Evolutionary conservation across 257 asterid genomes (phyloP).

Genomic region (Lycium barbarum): DNA sequence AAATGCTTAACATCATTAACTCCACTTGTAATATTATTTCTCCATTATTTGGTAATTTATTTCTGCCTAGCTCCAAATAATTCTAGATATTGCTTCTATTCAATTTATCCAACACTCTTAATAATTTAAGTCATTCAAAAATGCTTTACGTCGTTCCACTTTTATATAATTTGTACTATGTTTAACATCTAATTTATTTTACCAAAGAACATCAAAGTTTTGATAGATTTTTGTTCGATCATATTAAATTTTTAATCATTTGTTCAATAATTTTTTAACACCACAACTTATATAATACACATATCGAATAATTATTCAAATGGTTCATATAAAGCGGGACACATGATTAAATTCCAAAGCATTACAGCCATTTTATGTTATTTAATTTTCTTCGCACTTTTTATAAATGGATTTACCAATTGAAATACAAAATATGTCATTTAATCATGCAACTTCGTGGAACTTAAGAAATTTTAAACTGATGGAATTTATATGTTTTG

Average conservation of each 20-base stretch:
- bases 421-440: neutral
- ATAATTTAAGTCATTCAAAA: neutral
- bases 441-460: neutral
- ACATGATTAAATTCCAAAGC: neutral
- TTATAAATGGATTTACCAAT: neutral
- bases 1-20: too few species aligned
- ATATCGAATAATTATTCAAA: too few species aligned
- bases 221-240: neutral
- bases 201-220: too few species aligned
- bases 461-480: neutral
- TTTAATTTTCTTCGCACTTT: neutral
- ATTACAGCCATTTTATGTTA: neutral
- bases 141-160: neutral
- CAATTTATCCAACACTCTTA: too few species aligned
- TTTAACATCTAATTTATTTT: too few species aligned
- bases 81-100: neutral
- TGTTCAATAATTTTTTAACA: neutral
- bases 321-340: neutral
- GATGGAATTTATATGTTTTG: too few species aligned
- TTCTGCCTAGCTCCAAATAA: neutral
- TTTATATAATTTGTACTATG: too few species aligned
- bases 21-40: too few species aligned
- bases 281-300: neutral
- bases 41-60: too few species aligned
- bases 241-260: too few species aligned